Percentiles rank a stretch among this genome's conserved stretches.
Evolutionary conservation across 2,329 filamentous ascomycete species (phyloP).

Genomic region (Cryphonectria parasitica): DNA sequence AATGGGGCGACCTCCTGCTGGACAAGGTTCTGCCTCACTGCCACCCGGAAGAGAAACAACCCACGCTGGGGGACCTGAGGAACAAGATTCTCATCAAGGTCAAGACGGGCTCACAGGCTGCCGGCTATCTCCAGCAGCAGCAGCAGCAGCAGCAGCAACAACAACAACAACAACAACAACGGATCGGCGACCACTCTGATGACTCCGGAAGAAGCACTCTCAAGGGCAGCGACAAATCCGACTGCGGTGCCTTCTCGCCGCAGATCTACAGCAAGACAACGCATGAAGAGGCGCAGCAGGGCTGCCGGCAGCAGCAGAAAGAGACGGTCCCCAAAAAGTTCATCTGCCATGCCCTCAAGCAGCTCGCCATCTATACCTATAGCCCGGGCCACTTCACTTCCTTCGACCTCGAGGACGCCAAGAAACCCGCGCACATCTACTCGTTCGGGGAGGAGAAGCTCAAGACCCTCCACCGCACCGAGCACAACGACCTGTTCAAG

Average conservation of each 20-base stretch:
- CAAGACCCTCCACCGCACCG: slow-evolving; percentile 58
- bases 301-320: slow-evolving; percentile 10
- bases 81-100: slow-evolving; percentile 85
- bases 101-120: slow-evolving; percentile 52
- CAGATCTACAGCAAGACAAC: slow-evolving; percentile 41
- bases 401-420: slow-evolving; percentile 67
- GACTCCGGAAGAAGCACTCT: slow-evolving; percentile 30
- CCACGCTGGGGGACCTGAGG: slow-evolving; percentile 70
- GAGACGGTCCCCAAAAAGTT: slow-evolving; percentile 48
- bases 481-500: slow-evolving; percentile 74
- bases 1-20: slow-evolving; percentile 77
- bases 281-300: slow-evolving; percentile 49
- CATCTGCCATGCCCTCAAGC: slow-evolving; percentile 72
- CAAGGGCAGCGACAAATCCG: slow-evolving; percentile 38
- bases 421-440: slow-evolving; percentile 72
- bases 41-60: slow-evolving; percentile 60
- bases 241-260: slow-evolving; percentile 37
- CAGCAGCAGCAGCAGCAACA: neutral
- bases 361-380: slow-evolving; percentile 82
- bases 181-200: neutral
- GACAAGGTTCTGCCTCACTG: slow-evolving; percentile 57
- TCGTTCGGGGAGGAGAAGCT: slow-evolving; percentile 87
- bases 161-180: neutral
- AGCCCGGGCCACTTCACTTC: slow-evolving; percentile 72
- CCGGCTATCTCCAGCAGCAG: slow-evolving; percentile 37